These are phyloP conservation scores for Singerocomus inundabilis DNA, from an alignment of 1,284 basidiomycete genomes.

Conservation along the genomic window DNA sequence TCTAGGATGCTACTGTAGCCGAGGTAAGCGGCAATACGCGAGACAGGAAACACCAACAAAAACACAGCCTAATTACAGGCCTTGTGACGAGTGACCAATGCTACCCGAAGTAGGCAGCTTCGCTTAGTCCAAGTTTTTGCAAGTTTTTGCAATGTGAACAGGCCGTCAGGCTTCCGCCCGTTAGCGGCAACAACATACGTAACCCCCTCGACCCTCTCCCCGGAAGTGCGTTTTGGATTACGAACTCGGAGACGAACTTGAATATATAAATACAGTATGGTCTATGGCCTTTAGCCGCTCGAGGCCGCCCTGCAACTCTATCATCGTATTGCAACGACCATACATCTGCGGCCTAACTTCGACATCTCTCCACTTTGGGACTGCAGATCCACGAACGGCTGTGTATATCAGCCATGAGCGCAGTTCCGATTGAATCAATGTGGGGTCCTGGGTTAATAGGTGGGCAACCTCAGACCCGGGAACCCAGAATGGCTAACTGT, in stretches of 20 bases:
- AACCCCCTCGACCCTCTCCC: not conserved
- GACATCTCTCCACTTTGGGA: no score
- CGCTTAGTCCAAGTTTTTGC: no score
- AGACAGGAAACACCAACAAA: no score
- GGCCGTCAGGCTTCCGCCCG: no score
- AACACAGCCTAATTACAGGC: no score
- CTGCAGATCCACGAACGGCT: not conserved
- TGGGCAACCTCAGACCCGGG: not conserved
- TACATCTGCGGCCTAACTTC: no score
- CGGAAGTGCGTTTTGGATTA: not conserved
- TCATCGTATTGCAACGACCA: not conserved
- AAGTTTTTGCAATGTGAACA: no score
- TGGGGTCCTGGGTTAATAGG: conserved; percentile 19
- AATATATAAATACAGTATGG: not conserved
- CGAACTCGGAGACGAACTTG: not conserved
- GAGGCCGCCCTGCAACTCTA: not conserved
- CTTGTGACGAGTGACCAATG: no score
- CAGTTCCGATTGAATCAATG: not conserved
- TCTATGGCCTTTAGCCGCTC: not conserved
- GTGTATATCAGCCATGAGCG: not conserved
- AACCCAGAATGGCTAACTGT: not conserved
- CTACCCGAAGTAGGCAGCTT: no score
- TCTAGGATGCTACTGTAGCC: no score
- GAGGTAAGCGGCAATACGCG: no score
- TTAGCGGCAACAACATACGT: not conserved